These are phyloP conservation scores for Albifimbria verrucaria DNA, from an alignment of 2,329 filamentous ascomycete species.

Conservation along the genomic window DNA sequence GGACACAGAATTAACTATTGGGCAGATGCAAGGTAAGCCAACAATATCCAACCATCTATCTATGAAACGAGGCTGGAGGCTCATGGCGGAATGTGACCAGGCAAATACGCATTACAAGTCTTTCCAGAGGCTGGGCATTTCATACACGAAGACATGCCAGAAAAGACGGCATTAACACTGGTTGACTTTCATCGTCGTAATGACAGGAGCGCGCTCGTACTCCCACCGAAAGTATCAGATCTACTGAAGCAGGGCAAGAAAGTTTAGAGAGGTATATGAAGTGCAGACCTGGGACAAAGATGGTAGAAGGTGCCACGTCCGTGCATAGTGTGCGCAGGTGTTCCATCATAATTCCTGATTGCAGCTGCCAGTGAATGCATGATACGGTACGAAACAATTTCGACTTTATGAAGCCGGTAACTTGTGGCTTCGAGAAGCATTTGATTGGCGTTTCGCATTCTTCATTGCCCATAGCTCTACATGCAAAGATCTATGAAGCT, in stretches of 20 bases:
- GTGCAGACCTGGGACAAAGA: no score
- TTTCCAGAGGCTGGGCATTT: conserved; percentile 96
- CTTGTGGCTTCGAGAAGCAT: no score
- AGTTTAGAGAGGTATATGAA: no score
- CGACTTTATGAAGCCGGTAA: no score
- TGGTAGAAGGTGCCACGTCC: no score
- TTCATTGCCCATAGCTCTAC: no score
- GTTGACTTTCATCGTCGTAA: conserved; percentile 92
- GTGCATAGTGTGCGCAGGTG: no score
- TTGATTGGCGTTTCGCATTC: no score
- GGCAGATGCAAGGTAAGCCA: conserved; percentile 84
- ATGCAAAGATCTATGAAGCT: no score
- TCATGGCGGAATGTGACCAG: conserved; percentile 29
- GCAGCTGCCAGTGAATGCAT: no score
- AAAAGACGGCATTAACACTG: conserved; percentile 80
- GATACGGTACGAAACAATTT: no score
- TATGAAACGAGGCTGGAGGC: conserved; percentile 3
- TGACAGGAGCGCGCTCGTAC: conserved; percentile 76
- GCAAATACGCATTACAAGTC: conserved; percentile 93
- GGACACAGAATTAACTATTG: conserved; percentile 90
- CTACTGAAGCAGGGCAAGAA: conserved; percentile 61
- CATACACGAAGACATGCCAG: conserved; percentile 90
- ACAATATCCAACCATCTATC: background rate
- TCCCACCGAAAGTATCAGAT: conserved; percentile 89
- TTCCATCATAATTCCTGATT: no score